Evolutionary conservation across 2,329 filamentous ascomycete species (phyloP).

Genomic region (Tolypocladium pustulatum): DNA sequence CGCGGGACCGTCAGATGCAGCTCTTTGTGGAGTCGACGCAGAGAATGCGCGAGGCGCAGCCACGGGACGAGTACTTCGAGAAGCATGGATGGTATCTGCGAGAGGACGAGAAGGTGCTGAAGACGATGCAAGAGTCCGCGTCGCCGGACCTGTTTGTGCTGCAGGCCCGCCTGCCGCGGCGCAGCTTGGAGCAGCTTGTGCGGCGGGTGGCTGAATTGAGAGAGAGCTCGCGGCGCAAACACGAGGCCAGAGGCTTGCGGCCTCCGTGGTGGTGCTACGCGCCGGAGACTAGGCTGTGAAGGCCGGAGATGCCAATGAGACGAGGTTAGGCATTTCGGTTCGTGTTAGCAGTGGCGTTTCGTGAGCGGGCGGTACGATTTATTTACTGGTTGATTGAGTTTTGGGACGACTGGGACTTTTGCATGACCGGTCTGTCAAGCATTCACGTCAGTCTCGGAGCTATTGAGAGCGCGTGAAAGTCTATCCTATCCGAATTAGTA

Average conservation of each 20-base stretch:
- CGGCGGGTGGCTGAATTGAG: conserved; percentile 11
- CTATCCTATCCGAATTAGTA: too few relatives aligned
- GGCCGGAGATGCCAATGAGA: neutral
- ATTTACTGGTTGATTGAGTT: neutral
- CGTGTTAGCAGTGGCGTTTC: neutral
- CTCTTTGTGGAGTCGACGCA: conserved; percentile 9
- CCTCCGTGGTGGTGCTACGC: conserved; percentile 17
- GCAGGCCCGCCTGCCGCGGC: conserved; percentile 5
- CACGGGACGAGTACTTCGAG: conserved; percentile 8
- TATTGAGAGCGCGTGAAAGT: too few relatives aligned
- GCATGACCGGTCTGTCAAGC: neutral
- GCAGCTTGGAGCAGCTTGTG: conserved; percentile 9
- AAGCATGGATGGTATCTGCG: conserved; percentile 13
- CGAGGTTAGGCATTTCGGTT: neutral
- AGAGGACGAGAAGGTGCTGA: conserved; percentile 16
- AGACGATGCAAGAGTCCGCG: conserved; percentile 10
- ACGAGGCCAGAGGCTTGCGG: conserved; percentile 3
- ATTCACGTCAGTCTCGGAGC: too few relatives aligned
- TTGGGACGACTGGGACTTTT: neutral
- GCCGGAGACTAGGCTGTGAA: neutral
- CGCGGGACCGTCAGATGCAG: conserved; percentile 3
- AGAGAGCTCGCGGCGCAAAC: conserved; percentile 9
- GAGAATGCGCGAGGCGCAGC: neutral
- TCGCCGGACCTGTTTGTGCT: conserved; percentile 7
- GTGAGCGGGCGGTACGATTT: neutral